Evolutionary conservation across 73 alveolate species (phyloP).

Genomic region (Durusdinium trenchii): DNA sequence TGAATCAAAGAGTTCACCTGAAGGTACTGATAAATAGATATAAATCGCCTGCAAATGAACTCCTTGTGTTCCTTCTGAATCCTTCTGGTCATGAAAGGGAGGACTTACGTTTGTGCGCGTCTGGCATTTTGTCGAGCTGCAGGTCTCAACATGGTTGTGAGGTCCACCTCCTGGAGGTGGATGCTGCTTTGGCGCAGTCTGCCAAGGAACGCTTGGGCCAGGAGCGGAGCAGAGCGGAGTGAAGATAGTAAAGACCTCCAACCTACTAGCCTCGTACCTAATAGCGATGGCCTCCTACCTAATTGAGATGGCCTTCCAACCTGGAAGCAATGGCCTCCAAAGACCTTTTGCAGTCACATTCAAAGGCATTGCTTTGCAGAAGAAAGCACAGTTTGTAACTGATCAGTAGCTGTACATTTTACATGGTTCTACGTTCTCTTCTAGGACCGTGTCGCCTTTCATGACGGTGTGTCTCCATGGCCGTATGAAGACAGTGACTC

Average conservation of each 20-base stretch:
- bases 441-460: constrained; percentile 51
- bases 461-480: constrained; percentile 65
- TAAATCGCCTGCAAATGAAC: too few relatives aligned
- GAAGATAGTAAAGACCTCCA: neutral
- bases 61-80: neutral
- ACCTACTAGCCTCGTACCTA: too few relatives aligned
- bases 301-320: too few relatives aligned
- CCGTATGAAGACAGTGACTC: constrained; percentile 42
- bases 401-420: neutral
- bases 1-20: too few relatives aligned
- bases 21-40: too few relatives aligned
- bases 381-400: neutral
- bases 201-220: constrained; percentile 52
- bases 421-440: neutral
- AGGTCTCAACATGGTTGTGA: constrained; percentile 74
- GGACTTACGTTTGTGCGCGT: too few relatives aligned
- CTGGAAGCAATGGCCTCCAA: too few relatives aligned
- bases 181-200: constrained; percentile 5
- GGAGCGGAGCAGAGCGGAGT: neutral
- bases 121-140: too few relatives aligned
- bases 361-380: too few relatives aligned
- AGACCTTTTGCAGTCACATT: too few relatives aligned
- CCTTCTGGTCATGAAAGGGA: neutral
- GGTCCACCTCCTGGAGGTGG: constrained; percentile 71
- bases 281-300: too few relatives aligned